Evolutionary conservation across 139 green algal species (phyloP), one percentile per base, ranked within the genome.

Genomic region (Pycnococcus provasolii): DNA sequence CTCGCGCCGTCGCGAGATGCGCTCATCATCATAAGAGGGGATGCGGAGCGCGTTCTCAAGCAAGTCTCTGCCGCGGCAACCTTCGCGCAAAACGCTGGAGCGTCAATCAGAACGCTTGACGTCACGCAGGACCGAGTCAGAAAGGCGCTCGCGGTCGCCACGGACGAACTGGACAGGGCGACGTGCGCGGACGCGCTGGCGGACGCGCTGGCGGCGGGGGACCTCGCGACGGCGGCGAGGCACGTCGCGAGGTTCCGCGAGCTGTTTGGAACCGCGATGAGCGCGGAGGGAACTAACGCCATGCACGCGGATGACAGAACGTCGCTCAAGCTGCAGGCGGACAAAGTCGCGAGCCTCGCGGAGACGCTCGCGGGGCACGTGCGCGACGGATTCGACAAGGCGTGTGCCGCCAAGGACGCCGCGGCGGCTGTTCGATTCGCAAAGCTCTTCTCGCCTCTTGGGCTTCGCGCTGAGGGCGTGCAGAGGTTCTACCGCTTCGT

Each of bases 391-490:
- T 81, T 92, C 39, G 72, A 81, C 2, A 80, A 79, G 1, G 90
- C 89, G 1, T 79, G 77, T 1, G 52, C 71, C 1, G 58, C 62
- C 1, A 58, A 76, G 7, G 82, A 96, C 57, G 81, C 88, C 51
- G 74, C 64, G 7, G 77, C 64, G 4, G 85, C 87, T n/a, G 4
- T 91, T 52, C 84, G 86, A 37, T 96, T 89, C 79, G 76, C 80
- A 1, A 57, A 66, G 51, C 83, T 96, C 37, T 89, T 87, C 66
- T 77, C 77, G 62, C 90, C 86, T 13, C 81, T 96, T 63, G 76
- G 80, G 4, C 68, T 86, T 64, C 67, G 84, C 64, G 79, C 83
- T 61, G 81, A 93, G 63, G 89, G 89, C 4, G 55, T 92, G 53
- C 51, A 77, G 44, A 51, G 73, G 39, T 86, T 92, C 58, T 58